These are phyloP conservation scores for Articulospora tetracladia DNA, from an alignment of 495 filamentous ascomycete species.

Conservation along the genomic window DNA sequence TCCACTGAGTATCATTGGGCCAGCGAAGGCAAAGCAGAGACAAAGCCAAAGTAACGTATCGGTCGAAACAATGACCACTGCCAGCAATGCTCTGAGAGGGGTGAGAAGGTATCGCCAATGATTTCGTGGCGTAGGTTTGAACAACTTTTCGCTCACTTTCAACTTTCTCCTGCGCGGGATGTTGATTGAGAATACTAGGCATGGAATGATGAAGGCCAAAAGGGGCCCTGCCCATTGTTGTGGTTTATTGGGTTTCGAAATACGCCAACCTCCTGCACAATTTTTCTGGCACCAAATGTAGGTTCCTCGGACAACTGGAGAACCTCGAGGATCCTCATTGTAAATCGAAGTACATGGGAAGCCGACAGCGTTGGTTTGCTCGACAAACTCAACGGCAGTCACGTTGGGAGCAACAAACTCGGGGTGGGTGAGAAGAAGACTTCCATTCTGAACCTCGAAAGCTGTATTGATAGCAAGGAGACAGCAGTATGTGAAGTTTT, in stretches of 20 bases:
- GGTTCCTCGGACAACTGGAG: slow-evolving; percentile 24
- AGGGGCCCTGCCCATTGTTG: slow-evolving; percentile 22
- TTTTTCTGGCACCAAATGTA: slow-evolving; percentile 15
- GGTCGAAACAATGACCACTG: slow-evolving; percentile 26
- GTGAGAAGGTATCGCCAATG: slow-evolving; percentile 4
- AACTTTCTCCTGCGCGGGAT: slow-evolving; percentile 21
- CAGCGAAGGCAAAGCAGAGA: slow-evolving; percentile 31
- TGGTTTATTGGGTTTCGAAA: not conserved
- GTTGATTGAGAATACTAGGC: slow-evolving; percentile 25
- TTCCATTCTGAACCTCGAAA: not conserved
- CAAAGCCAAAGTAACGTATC: slow-evolving; percentile 20
- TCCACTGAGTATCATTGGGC: slow-evolving; percentile 37
- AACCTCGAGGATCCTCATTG: slow-evolving; percentile 28
- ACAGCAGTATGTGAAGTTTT: slow-evolving; percentile 20
- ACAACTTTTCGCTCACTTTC: not conserved
- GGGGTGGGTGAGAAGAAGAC: not conserved
- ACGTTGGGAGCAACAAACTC: not conserved
- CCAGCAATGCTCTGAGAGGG: slow-evolving; percentile 15
- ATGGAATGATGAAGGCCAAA: slow-evolving; percentile 25
- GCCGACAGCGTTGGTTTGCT: slow-evolving; percentile 6
- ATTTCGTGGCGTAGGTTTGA: slow-evolving; percentile 3
- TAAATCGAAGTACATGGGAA: slow-evolving; percentile 36
- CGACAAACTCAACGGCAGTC: slow-evolving; percentile 3
- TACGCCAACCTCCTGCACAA: slow-evolving; percentile 23
- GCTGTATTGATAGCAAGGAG: slow-evolving; percentile 16